Conservation (phyloP, 2,329 filamentous ascomycete genomes). For the Fusarium torulosum region DNA sequence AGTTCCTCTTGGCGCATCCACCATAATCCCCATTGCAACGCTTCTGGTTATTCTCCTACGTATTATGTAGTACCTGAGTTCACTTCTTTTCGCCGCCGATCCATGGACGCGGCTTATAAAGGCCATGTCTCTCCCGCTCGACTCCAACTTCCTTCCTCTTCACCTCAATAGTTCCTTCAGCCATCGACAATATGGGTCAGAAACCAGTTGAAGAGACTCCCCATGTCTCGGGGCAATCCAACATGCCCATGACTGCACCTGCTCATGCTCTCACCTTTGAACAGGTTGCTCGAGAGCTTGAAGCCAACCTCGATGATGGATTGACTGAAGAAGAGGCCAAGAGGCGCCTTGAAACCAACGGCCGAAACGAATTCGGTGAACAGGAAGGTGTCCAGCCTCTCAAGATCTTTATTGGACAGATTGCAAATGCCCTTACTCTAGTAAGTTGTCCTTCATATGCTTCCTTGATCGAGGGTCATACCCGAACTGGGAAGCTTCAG, state of each 20-base stretch:
- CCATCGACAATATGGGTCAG: conserved; percentile 27
- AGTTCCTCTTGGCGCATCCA: conserved; percentile 25
- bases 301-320: conserved; percentile 27
- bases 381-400: conserved; percentile 69
- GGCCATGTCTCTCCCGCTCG: background rate
- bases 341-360: conserved; percentile 66
- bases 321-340: conserved; percentile 54
- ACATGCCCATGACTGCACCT: conserved; percentile 43
- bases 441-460: conserved; percentile 54
- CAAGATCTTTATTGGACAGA: conserved; percentile 74
- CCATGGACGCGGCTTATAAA: conserved; percentile 10
- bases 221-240: conserved; percentile 45
- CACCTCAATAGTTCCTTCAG: background rate
- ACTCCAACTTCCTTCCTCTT: background rate
- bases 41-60: background rate
- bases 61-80: background rate
- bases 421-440: conserved; percentile 77
- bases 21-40: conserved; percentile 1
- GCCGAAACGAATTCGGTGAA: conserved; percentile 73
- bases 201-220: conserved; percentile 19
- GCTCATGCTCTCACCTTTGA: conserved; percentile 38
- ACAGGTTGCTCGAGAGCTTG: conserved; percentile 36
- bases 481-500: background rate
- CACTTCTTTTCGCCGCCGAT: background rate
- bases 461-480: background rate